These are phyloP conservation scores for Davidsoniella neocaledoniae DNA, from an alignment of 2,329 filamentous ascomycete genomes.

Conservation along the genomic window DNA sequence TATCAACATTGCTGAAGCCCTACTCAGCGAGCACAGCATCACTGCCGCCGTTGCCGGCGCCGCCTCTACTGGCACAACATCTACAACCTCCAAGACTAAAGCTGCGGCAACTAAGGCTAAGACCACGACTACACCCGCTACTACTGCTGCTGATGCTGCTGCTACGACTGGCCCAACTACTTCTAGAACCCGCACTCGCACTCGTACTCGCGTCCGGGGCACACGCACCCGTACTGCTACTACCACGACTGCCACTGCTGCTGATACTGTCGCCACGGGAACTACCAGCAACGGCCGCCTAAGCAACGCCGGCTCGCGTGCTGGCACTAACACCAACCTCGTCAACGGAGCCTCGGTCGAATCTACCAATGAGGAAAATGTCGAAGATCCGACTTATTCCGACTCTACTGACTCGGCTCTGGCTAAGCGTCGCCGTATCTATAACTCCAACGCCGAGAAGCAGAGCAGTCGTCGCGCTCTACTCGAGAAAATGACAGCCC, in stretches of 20 bases:
- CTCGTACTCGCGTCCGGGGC: neutral
- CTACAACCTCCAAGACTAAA: too few relatives aligned
- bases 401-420: neutral
- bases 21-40: constrained; percentile 1
- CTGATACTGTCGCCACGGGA: neutral
- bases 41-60: constrained; percentile 1
- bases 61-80: neutral
- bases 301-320: neutral
- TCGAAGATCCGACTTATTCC: neutral
- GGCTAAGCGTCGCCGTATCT: constrained; percentile 7
- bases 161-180: neutral
- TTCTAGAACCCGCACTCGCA: neutral
- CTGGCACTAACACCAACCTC: neutral
- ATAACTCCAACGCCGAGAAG: neutral
- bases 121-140: neutral
- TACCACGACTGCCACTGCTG: neutral
- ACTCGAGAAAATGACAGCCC: too few relatives aligned
- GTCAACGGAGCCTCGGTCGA: neutral
- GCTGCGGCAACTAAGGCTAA: too few relatives aligned
- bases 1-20: constrained; percentile 6
- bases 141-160: neutral
- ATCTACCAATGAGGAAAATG: neutral
- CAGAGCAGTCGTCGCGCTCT: constrained; percentile 2
- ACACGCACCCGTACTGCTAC: too few relatives aligned
- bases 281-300: neutral